Evolutionary conservation across 305 asterid species (phyloP).

Genomic region (Fraxinus nigra): DNA sequence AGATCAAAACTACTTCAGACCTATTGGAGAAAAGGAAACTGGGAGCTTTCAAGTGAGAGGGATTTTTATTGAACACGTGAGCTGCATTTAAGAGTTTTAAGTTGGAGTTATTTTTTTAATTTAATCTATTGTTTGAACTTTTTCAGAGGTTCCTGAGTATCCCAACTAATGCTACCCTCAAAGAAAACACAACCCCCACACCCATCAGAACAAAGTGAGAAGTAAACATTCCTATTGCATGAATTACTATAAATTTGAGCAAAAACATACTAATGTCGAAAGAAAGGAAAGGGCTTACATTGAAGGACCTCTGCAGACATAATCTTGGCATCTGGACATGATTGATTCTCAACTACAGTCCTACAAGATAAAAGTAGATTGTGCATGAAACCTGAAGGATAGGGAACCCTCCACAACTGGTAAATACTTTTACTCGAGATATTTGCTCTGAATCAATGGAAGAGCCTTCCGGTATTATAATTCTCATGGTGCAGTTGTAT

Average conservation of each 20-base stretch:
- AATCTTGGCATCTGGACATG: constrained; percentile 42
- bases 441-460: background rate
- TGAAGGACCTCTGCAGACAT: constrained; percentile 39
- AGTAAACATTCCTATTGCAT: background rate
- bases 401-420: background rate
- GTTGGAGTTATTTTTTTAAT: background rate
- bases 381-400: constrained; percentile 9
- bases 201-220: background rate
- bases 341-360: constrained; percentile 40
- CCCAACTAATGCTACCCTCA: background rate
- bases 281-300: constrained; percentile 38
- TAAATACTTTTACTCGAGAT: background rate
- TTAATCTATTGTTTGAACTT: background rate
- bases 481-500: background rate
- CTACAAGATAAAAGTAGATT: constrained; percentile 40
- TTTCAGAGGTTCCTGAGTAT: background rate
- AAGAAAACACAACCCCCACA: background rate
- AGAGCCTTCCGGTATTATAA: background rate
- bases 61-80: background rate
- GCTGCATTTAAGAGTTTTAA: background rate
- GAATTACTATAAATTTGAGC: constrained; percentile 8
- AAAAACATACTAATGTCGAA: constrained; percentile 11
- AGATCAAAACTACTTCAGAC: constrained; percentile 9
- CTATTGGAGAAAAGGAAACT: background rate
- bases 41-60: constrained; percentile 5